Evolutionary conservation across 257 asterid species (phyloP).

Genomic region (Solanum sparsipilum): DNA sequence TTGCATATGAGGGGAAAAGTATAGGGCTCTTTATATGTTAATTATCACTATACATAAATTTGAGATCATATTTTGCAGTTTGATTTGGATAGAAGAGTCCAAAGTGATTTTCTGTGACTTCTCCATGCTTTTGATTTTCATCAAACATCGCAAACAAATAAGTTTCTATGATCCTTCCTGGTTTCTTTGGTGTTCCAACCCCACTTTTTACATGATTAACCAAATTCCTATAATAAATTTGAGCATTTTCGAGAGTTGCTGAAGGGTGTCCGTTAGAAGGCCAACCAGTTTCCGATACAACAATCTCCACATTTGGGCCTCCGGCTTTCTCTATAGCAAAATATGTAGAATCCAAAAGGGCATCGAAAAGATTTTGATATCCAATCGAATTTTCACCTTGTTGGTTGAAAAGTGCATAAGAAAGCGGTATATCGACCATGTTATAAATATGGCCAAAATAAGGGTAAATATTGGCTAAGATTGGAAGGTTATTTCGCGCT

Average conservation of each 20-base stretch:
- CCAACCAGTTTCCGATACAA: slow-evolving; percentile 34
- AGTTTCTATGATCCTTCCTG: not conserved
- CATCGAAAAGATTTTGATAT: slow-evolving; percentile 26
- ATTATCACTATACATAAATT: not conserved
- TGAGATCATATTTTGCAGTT: not conserved
- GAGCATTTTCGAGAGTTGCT: not conserved
- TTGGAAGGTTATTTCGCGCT: slow-evolving; percentile 1
- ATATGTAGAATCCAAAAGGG: slow-evolving; percentile 23
- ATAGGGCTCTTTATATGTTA: too few relatives aligned
- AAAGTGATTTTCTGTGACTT: not conserved
- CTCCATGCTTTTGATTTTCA: slow-evolving; percentile 8
- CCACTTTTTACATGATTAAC: not conserved
- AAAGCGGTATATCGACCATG: not conserved
- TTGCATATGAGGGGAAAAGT: not conserved
- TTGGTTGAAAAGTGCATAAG: slow-evolving; percentile 19
- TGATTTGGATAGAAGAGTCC: not conserved
- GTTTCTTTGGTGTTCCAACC: slow-evolving; percentile 15
- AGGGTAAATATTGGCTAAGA: slow-evolving; percentile 35
- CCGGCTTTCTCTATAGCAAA: slow-evolving; percentile 33
- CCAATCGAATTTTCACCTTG: not conserved
- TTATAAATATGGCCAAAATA: slow-evolving; percentile 13
- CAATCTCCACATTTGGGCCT: slow-evolving; percentile 7
- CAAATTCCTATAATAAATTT: slow-evolving; percentile 5
- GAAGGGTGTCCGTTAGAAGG: slow-evolving; percentile 13
- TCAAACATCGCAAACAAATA: slow-evolving; percentile 17